Percentiles rank a stretch among this genome's conserved stretches.
Conservation (phyloP, 2,329 filamentous ascomycete genomes). For the Monilinia vaccinii-corymbosi region DNA sequence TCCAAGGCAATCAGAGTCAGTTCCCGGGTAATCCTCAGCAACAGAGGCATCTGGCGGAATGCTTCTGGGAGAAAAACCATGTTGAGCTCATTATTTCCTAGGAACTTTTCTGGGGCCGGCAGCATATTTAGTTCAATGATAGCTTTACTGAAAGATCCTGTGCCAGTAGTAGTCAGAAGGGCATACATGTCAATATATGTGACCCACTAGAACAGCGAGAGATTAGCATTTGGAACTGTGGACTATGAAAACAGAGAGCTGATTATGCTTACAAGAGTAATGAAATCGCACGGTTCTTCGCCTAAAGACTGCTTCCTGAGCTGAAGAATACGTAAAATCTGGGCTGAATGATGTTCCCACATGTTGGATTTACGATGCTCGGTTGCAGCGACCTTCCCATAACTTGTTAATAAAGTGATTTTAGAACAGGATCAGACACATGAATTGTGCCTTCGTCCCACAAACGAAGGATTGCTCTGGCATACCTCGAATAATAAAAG, state of each 20-base stretch:
- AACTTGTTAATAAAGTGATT: slow-evolving; percentile 19
- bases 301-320: slow-evolving; percentile 37
- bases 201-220: slow-evolving; percentile 32
- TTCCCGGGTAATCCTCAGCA: slow-evolving; percentile 18
- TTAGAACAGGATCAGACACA: not conserved
- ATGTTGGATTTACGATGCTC: slow-evolving; percentile 36
- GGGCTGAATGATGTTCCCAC: slow-evolving; percentile 46
- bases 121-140: slow-evolving; percentile 38
- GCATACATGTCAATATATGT: slow-evolving; percentile 47
- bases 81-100: not conserved
- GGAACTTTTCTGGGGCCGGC: slow-evolving; percentile 28
- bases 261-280: slow-evolving; percentile 34
- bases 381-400: slow-evolving; percentile 35
- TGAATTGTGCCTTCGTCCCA: not conserved
- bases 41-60: not conserved
- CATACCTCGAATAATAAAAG: slow-evolving; percentile 47
- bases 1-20: slow-evolving; percentile 19
- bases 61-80: not conserved
- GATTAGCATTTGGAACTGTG: not conserved
- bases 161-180: slow-evolving; percentile 42
- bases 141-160: slow-evolving; percentile 41
- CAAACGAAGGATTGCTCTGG: slow-evolving; percentile 2
- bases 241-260: not conserved
- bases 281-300: slow-evolving; percentile 39
- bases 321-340: slow-evolving; percentile 40